Conservation (phyloP, 2,329 filamentous ascomycete genomes). For the Botrytis pseudocinerea region DNA sequence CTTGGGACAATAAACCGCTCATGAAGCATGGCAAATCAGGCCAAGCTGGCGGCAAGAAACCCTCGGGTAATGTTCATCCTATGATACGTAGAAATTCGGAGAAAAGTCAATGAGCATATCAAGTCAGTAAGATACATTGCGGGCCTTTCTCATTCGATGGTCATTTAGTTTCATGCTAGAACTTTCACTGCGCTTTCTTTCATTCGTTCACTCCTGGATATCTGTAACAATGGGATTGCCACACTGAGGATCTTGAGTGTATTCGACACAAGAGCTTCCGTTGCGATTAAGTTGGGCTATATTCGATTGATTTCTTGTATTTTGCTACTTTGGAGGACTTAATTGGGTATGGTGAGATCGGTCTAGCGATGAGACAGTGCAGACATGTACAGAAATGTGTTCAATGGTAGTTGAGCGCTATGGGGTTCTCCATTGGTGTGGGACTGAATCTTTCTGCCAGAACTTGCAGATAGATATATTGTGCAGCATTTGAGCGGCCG, state of each 20-base stretch:
- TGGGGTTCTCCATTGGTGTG: not conserved
- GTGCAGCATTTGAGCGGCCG: too few relatives aligned
- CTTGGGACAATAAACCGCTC: not conserved
- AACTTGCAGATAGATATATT: not conserved
- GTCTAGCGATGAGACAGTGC: not conserved
- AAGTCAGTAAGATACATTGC: not conserved
- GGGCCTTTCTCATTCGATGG: not conserved
- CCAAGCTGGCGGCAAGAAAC: not conserved
- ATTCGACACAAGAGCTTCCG: not conserved
- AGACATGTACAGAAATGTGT: not conserved
- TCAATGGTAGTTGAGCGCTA: not conserved
- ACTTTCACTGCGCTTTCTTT: not conserved
- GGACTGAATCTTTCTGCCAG: not conserved
- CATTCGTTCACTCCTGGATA: not conserved
- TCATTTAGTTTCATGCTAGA: not conserved
- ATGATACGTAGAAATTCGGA: not conserved
- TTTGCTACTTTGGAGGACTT: not conserved
- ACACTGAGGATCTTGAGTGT: not conserved
- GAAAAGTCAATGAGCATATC: not conserved
- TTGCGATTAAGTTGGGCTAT: not conserved
- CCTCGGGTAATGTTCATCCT: not conserved
- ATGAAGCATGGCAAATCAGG: not conserved
- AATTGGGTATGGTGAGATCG: not conserved
- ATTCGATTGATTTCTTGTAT: not conserved
- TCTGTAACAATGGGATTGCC: not conserved